Evolutionary conservation across 371 early-diverging fungal genomes (phyloP), one percentile per base, ranked within the genome.

Genomic region (Capniomyces stellatus): DNA sequence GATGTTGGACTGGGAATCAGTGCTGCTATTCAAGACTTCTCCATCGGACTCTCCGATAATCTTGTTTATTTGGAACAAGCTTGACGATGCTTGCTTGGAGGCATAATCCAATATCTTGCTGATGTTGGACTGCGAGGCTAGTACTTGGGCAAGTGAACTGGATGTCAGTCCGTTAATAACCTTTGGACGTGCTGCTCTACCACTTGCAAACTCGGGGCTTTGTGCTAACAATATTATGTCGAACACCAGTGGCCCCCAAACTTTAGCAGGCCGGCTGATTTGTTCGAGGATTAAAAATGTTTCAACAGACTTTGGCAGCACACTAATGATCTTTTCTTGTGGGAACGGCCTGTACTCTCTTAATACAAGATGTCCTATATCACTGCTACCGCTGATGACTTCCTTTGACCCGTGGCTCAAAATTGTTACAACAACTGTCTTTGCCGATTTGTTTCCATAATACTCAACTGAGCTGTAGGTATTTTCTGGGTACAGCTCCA

Each of bases 191-290:
- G 15, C 35, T 10, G 35, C 10, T 15, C 15, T 35, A n/a, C n/a
- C n/a, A n/a, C n/a, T n/a, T 10, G 35, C 15, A 10, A 10, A 10
- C 15, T 35, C 35, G 15, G 6, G 6, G 35, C 35, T 74, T 71
- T 0, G 67, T 68, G 23, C 62, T 10, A 78, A 71, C 31, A 81
- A 73, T 1, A 79, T 75, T 31, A 86, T 70, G 55, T 86, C 86
- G 53, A 87, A 74, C 67, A 85, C 80, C 43, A 86, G 66, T 21
- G 86, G 85, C 30, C 80, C 82, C 82, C 82, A 84, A 39, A 75
- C 66, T 43, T 77, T 72, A 6, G 75, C 71, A 57, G 67, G 66
- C 49, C 75, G 80, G 24, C 70, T 67, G n/a, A 70, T 70, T 43
- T 79, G 81, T 65, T 85, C 85, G 54, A 80, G 58, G n/a, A 81